A percentile compares a stretch with the other conserved stretches of the same genome.
Conservation (phyloP, 306 rosid genomes). For the Potentilla sterilis region DNA sequence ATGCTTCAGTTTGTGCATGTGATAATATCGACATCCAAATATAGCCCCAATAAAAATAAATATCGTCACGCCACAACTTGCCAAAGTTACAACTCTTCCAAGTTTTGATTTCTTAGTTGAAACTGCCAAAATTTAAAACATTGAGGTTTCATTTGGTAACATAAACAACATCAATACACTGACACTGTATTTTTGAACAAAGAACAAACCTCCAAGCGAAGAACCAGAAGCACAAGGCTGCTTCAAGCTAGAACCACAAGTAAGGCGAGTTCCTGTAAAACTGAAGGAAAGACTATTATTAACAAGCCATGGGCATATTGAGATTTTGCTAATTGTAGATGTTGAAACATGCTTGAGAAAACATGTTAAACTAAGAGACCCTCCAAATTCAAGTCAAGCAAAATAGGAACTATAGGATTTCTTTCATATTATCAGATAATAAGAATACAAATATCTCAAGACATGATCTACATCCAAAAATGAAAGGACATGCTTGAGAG, state of each 20-base stretch:
- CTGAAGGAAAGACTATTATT: constrained; percentile 38
- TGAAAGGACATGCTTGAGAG: background rate
- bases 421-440: background rate
- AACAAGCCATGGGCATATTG: background rate
- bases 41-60: constrained; percentile 58
- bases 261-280: constrained; percentile 67
- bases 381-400: background rate
- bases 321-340: background rate
- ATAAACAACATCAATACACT: background rate
- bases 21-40: constrained; percentile 44
- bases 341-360: background rate
- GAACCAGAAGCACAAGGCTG: constrained; percentile 72
- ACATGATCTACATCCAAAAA: background rate
- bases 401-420: background rate
- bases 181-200: background rate
- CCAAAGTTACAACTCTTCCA: constrained; percentile 40
- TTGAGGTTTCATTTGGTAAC: background rate
- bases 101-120: constrained; percentile 50
- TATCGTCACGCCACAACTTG: constrained; percentile 64
- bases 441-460: background rate
- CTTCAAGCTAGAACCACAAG: constrained; percentile 61
- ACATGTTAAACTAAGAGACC: background rate
- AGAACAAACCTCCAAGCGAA: constrained; percentile 54
- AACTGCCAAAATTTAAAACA: constrained; percentile 44
- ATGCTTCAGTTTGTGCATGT: constrained; percentile 29